phyloP scores from a whole-genome alignment of 1,284 basidiomycete species.

The Apiotrichum gracile region DNA sequence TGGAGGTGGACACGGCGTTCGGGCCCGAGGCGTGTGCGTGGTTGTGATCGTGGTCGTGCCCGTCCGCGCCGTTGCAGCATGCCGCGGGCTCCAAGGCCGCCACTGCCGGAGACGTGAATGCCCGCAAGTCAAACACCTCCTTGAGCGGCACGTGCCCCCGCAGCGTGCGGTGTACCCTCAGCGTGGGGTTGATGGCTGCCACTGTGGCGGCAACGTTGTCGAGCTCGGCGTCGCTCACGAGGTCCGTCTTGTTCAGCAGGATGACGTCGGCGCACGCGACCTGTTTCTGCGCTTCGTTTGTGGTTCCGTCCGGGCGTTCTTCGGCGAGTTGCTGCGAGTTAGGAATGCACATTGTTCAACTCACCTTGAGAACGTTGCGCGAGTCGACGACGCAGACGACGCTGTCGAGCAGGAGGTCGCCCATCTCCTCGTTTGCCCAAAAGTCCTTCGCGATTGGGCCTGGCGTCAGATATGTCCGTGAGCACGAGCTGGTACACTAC shows the following conservation, averaged over 20 bases:
- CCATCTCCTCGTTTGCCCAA: conserved; percentile 87
- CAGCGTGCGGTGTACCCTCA: conserved; percentile 64
- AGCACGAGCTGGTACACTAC: background rate
- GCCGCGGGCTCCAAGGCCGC: conserved; percentile 6
- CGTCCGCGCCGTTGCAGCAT: conserved; percentile 8
- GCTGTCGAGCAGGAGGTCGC: conserved; percentile 71
- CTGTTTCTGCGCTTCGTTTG: conserved; percentile 78
- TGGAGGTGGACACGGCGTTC: conserved; percentile 60
- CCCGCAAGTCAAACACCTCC: conserved; percentile 69
- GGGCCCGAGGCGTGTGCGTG: conserved; percentile 27
- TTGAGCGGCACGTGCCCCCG: conserved; percentile 62
- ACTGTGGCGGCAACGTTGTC: conserved; percentile 57
- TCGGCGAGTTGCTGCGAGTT: conserved; percentile 70
- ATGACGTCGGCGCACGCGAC: conserved; percentile 85
- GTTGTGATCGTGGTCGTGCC: conserved; percentile 46
- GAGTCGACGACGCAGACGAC: conserved; percentile 88
- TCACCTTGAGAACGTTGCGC: conserved; percentile 69
- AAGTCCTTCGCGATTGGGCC: conserved; percentile 75
- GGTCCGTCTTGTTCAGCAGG: conserved; percentile 78
- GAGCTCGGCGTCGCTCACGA: conserved; percentile 52
- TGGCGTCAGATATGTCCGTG: background rate
- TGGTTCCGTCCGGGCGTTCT: conserved; percentile 55
- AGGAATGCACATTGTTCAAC: conserved; percentile 2
- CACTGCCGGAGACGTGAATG: conserved; percentile 54
- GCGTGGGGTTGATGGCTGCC: conserved; percentile 63